Percentiles rank a stretch among this genome's conserved stretches.
phyloP scores from a whole-genome alignment of 192 early-diverging fungal genomes.

The Podila clonocystis region DNA sequence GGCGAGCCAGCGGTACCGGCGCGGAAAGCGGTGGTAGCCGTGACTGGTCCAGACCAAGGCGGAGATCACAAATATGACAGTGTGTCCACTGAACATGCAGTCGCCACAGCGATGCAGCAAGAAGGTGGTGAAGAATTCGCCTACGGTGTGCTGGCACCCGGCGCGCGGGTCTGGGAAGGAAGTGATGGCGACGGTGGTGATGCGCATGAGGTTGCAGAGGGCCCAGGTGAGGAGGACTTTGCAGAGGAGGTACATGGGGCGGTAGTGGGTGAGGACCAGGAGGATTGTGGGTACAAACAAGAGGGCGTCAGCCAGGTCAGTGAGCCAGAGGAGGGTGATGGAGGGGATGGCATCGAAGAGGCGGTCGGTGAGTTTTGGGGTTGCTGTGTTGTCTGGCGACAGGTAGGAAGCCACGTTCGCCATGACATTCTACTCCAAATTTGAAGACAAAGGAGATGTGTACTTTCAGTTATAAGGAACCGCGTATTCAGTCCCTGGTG shows the following conservation, averaged over 20 bases:
- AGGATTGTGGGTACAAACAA: conserved; percentile 64
- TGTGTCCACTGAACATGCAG: conserved; percentile 74
- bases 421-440: conserved; percentile 60
- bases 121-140: conserved; percentile 69
- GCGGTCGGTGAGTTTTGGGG: conserved; percentile 54
- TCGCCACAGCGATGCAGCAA: conserved; percentile 71
- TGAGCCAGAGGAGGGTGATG: conserved; percentile 64
- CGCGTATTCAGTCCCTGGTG: neutral
- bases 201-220: conserved; percentile 65
- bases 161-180: conserved; percentile 71
- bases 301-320: conserved; percentile 68
- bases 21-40: conserved; percentile 49
- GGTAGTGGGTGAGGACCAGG: conserved; percentile 60
- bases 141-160: conserved; percentile 61
- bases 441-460: neutral
- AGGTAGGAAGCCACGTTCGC: conserved; percentile 71
- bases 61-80: conserved; percentile 68
- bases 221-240: conserved; percentile 63
- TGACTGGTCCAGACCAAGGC: conserved; percentile 69
- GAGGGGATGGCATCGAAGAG: conserved; percentile 68
- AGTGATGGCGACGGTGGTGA: conserved; percentile 72
- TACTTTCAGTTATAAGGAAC: neutral
- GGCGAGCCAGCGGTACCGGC: conserved; percentile 45
- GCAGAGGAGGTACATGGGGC: conserved; percentile 64
- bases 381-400: conserved; percentile 48